A percentile compares a stretch with the other conserved stretches of the same genome.
Conservation (phyloP, 2,329 filamentous ascomycete genomes). For the Endocalyx cinctus region DNA sequence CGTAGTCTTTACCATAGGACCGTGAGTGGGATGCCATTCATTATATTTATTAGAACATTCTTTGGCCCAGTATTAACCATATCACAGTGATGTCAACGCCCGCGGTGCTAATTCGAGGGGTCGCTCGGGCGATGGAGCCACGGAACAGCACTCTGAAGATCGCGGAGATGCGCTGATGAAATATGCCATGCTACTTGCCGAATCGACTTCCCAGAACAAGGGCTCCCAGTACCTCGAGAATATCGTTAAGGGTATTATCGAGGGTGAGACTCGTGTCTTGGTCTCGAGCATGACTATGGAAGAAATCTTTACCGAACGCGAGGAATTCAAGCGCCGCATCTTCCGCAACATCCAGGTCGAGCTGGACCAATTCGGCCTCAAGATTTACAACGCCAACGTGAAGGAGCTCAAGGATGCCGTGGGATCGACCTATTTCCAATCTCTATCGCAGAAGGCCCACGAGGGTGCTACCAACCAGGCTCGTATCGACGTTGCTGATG, state of each 20-base stretch:
- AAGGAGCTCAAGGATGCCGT: conserved; percentile 84
- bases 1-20: conserved; percentile 82
- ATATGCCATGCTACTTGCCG: conserved; percentile 76
- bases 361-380: conserved; percentile 73
- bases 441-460: conserved; percentile 76
- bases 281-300: conserved; percentile 91
- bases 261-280: conserved; percentile 79
- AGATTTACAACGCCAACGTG: conserved; percentile 70
- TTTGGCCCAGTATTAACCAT: no score
- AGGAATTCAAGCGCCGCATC: conserved; percentile 72
- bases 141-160: conserved; percentile 37
- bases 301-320: conserved; percentile 75
- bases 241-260: conserved; percentile 86
- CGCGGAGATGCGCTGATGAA: conserved; percentile 65
- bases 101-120: conserved; percentile 41
- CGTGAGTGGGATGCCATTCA: conserved; percentile 39
- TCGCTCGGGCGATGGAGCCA: conserved; percentile 8
- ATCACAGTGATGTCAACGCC: conserved; percentile 53
- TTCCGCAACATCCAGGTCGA: conserved; percentile 74
- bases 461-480: conserved; percentile 82
- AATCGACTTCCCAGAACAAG: conserved; percentile 39
- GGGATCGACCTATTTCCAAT: conserved; percentile 77
- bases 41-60: no score
- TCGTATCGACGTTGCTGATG: conserved; percentile 60
- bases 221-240: conserved; percentile 64